Evolutionary conservation across 139 green algal species (phyloP), one percentile per base, ranked within the genome.

Genomic region (Chlamydomonas schloesseri): DNA sequence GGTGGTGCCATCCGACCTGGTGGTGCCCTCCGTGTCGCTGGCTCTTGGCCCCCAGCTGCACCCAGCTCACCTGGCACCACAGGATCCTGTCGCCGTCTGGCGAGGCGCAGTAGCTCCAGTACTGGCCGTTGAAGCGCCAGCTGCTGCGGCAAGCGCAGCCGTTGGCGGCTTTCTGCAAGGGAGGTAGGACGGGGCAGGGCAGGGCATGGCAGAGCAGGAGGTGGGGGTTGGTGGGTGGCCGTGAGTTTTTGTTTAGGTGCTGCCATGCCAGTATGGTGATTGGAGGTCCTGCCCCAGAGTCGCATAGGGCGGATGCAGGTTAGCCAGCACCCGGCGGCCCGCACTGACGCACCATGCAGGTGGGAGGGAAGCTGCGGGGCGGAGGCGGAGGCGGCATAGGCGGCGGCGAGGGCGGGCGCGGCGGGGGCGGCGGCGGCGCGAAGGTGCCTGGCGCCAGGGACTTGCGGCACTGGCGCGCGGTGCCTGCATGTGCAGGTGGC

Each of bases 141-240:
- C 33, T 82, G 31, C 74, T 71, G 11, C 74, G 74, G 74, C 74
- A 82, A 20, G 17, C 10, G 57, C 74, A 82, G 55, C 74, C 74
- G 53, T 31, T 57, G 74, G 9, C 46, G 8, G 55, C 21, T 26
- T 31, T 60, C 74, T 82, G 74, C 10, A n/a, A 21, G n/a, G n/a
- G n/a, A 46, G 67, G 67, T 21, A 8, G n/a, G n/a, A n/a, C n/a
- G 67, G n/a, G 8, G 42, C 46, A 11, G 47, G 21, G 72, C 13
- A 31, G 46, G 46, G 46, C 47, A 81, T 29, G 2, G 34, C 18
- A 34, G 17, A 6, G 62, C 50, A 57, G 11, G 50, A 11, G 50
- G 50, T 57, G 50, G 50, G 50, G 50, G 11, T 14, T 14, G 14
- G 50, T 14, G 50, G 50, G 50, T 57, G 11, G 50, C 50, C 14